phyloP scores from a whole-genome alignment of 164 flowering plant genomes.

The Dillenia turbinata region DNA sequence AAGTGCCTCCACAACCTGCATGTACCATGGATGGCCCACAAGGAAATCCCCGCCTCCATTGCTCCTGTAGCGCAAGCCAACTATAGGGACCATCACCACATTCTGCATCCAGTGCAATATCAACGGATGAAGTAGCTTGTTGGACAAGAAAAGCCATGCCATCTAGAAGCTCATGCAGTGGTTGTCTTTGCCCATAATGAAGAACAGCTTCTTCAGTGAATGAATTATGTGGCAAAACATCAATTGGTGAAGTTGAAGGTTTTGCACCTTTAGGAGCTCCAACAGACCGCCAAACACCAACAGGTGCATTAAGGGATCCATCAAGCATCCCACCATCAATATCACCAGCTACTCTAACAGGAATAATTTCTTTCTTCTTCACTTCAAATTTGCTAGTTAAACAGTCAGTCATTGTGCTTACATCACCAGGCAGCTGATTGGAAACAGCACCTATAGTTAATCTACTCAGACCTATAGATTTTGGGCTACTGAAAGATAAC shows the following conservation, averaged over 20 bases:
- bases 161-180: slow-evolving; percentile 90
- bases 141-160: slow-evolving; percentile 85
- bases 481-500: slow-evolving; percentile 35
- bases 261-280: slow-evolving; percentile 72
- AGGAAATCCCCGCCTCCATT: slow-evolving; percentile 80
- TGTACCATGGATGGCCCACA: slow-evolving; percentile 96
- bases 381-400: slow-evolving; percentile 48
- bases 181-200: slow-evolving; percentile 71
- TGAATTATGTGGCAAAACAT: slow-evolving; percentile 55
- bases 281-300: slow-evolving; percentile 98
- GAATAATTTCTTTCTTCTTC: slow-evolving; percentile 69
- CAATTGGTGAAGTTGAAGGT: slow-evolving; percentile 38
- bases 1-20: slow-evolving; percentile 98
- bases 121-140: slow-evolving; percentile 94
- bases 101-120: slow-evolving; percentile 81
- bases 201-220: slow-evolving; percentile 60
- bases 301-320: slow-evolving; percentile 67
- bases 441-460: slow-evolving; percentile 28
- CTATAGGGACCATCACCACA: slow-evolving; percentile 85
- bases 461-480: slow-evolving; percentile 29
- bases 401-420: slow-evolving; percentile 41
- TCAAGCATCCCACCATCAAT: slow-evolving; percentile 69
- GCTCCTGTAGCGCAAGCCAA: slow-evolving; percentile 97
- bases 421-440: slow-evolving; percentile 50
- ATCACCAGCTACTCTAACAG: slow-evolving; percentile 87